Base-by-base conservation (phyloP, 2,329 filamentous ascomycete genomes). In the Diaporthe caulivora region DNA sequence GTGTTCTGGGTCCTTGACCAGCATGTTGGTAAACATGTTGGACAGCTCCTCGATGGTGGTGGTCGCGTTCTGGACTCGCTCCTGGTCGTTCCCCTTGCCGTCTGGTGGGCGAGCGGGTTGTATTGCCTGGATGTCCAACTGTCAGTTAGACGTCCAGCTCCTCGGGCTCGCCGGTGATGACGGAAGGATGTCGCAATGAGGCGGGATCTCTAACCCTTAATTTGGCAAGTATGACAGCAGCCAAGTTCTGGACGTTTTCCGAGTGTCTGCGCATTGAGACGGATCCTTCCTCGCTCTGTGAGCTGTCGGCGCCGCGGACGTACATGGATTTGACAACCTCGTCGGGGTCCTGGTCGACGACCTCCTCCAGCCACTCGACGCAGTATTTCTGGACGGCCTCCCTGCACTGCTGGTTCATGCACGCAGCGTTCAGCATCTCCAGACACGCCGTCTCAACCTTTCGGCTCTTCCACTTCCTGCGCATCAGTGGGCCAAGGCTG, bases 381-480 rank as follows among this genome's bases (percentile, higher is more conserved):
- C 96, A 98, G 80, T 97, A 92, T 81, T 95, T 95, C 77, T 91
- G 90, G 74, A 98, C 93, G 11, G 93, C 93, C 77, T 95, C 93
- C 29, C 97, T 91, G 79, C 95, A 98, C 10, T 90, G 86, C 60
- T 91, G 88, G 80, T 97, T 94, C 83, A 98, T 94, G 82, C 95
- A 98, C 9, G 96, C 95, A 17, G 94, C 95, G 82, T 95, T 98
- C 73, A 99, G 88, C 84, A 99, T 91, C 79, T 98, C 94, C 77
- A 99, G 84, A 62, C 95, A 93, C 3, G 95, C 94, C 73, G 94
- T 92, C 83, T 98, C 95, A 29, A 98, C 93, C 78, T 94, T 94
- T 77, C 90, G 89, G 80, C 93, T 96, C 86, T 96, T 97, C 86
- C 93, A 94, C 80, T 92, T 95, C 77, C 92, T 90, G 76, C 93